Evolutionary conservation across 176 grass and related monocot genomes (phyloP).

Genomic region (Hsuehochloa calcarea): DNA sequence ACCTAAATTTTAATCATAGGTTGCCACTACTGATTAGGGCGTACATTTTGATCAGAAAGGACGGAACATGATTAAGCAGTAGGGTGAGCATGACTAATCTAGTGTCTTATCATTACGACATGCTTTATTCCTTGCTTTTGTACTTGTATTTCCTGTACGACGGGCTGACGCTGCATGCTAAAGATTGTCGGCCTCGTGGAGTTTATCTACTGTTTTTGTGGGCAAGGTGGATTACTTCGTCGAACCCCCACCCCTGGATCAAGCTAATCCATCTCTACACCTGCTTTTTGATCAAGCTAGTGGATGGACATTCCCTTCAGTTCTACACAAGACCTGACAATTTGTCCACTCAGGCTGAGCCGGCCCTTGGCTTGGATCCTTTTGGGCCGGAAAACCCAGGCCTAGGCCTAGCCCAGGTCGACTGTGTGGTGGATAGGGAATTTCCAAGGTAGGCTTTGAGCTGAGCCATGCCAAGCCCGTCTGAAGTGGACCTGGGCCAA

Average conservation of each 20-base stretch:
- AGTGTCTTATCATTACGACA: conserved; percentile 10
- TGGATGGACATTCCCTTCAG: too few species aligned
- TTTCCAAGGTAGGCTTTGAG: too few species aligned
- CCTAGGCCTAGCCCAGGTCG: too few species aligned
- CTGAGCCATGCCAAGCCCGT: too few species aligned
- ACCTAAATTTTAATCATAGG: too few species aligned
- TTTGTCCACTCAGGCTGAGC: too few species aligned
- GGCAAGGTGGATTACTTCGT: neutral
- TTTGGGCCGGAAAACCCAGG: too few species aligned
- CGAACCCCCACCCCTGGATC: neutral
- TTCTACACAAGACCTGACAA: too few species aligned
- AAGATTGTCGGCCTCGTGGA: conserved; percentile 31
- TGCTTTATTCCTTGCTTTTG: conserved; percentile 42
- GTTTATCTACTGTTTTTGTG: neutral
- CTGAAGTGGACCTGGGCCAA: too few species aligned
- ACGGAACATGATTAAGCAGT: neutral
- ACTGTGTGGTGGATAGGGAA: too few species aligned
- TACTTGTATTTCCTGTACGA: neutral
- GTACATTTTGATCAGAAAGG: neutral
- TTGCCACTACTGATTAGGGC: neutral
- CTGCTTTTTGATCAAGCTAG: neutral
- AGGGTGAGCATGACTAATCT: neutral
- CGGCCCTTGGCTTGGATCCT: too few species aligned
- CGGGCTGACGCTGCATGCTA: neutral
- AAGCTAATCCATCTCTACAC: neutral